phyloP scores from a whole-genome alignment of 2,329 filamentous ascomycete genomes.

The Cadophora sp. region DNA sequence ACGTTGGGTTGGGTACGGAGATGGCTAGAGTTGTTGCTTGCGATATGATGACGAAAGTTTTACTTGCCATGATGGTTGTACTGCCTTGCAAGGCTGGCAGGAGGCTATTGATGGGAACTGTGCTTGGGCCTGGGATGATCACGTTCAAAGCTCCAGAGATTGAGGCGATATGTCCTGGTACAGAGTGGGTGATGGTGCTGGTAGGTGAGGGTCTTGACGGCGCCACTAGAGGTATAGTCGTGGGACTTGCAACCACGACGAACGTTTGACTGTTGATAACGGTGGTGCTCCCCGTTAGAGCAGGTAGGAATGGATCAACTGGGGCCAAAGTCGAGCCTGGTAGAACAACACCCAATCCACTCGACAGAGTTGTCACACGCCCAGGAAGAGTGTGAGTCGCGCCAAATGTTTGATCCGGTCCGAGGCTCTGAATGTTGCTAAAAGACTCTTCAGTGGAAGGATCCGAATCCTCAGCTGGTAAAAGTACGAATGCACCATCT shows the following conservation, averaged over 20 bases:
- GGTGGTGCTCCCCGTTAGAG: neutral
- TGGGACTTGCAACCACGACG: neutral
- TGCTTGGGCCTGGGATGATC: neutral
- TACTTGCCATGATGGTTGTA: neutral
- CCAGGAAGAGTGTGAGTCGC: neutral
- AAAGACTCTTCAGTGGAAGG: no score
- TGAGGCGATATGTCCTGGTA: neutral
- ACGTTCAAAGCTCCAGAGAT: neutral
- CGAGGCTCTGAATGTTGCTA: no score
- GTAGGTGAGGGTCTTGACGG: neutral
- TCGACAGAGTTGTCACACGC: neutral
- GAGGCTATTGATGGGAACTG: neutral
- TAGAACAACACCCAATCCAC: neutral
- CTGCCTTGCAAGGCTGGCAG: conserved; percentile 3
- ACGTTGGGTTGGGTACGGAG: neutral
- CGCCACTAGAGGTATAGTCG: neutral
- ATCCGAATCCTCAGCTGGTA: no score
- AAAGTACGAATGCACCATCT: no score
- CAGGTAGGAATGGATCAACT: neutral
- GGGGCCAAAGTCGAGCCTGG: neutral
- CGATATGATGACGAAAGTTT: neutral
- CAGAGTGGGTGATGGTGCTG: neutral
- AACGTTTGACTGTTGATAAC: neutral
- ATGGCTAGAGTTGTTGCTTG: neutral
- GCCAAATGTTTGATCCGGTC: neutral